Percentiles rank a stretch among this genome's conserved stretches.
phyloP scores from a whole-genome alignment of 116 monocot species.

The Trichopus zeylanicus region DNA sequence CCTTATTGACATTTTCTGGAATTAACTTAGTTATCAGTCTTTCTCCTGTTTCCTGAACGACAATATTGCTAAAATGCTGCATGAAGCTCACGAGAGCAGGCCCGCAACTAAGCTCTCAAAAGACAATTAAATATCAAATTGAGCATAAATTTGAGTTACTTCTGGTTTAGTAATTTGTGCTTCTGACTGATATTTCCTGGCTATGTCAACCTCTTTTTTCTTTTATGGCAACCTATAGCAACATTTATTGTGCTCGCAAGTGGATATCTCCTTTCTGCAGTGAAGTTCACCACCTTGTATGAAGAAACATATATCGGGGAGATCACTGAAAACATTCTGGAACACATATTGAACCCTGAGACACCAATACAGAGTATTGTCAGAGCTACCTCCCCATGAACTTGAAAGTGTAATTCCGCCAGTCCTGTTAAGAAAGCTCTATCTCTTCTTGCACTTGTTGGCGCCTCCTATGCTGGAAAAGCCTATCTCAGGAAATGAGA shows the following conservation, averaged over 20 bases:
- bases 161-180: too few species aligned
- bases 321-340: constrained; percentile 12
- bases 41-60: too few species aligned
- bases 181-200: too few species aligned
- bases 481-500: too few species aligned
- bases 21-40: too few species aligned
- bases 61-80: too few species aligned
- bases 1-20: too few species aligned
- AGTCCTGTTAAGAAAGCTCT: background rate
- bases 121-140: too few species aligned
- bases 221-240: background rate
- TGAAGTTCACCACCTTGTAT: constrained; percentile 19
- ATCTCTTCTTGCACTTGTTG: constrained; percentile 40
- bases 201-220: background rate
- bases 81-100: too few species aligned
- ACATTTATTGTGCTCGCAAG: background rate
- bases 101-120: too few species aligned
- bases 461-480: too few species aligned
- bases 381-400: background rate
- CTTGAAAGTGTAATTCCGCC: background rate
- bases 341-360: constrained; percentile 12
- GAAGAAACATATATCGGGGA: constrained; percentile 14
- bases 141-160: too few species aligned
- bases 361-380: background rate
- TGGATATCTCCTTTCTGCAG: constrained; percentile 2